Base-by-base conservation (phyloP, 2,329 filamentous ascomycete genomes). In the Arachnopeziza araneosa region DNA sequence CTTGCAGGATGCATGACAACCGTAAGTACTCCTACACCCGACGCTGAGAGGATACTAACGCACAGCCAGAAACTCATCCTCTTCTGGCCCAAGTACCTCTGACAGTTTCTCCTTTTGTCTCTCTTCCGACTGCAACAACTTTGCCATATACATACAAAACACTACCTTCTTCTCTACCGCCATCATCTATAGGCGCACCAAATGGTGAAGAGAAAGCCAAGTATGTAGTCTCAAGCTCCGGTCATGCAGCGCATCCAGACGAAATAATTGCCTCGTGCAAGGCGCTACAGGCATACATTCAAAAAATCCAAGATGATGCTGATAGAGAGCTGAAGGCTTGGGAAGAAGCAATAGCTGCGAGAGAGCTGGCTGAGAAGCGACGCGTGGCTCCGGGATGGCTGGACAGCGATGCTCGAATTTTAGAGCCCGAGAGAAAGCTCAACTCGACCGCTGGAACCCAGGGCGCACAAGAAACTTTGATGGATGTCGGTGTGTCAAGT, bases 121-220 rank as follows among this genome's bases (percentile, higher is more conserved):
- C 88, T 62, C 87, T 99, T 32, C 95, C 95, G 12, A 88, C 90
- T 30, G 89, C 93, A 24, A 90, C 93, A 22, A 96, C 93, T 0
- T 85, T 99, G 8, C 93, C 95, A 24, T 98, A 98, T 79, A 96
- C 91, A 68, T 98, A 97, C 82, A 93, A 93, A 73, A 83, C 86
- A 12, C 88, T 98, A 71, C 91, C 93, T 0, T 93, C 91, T 0
- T 89, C 91, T 1, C 84, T 98, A 0, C 93, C 95, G 0, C 85
- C 85, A 1, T 89, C 90, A 1, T 81, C 85, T 36, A 83, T 85
- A 8, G 80, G 81, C 60, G 77, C 82, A 60, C 72, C 78, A 21
- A 24, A 68, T 60, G 70, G 63, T 65, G 67, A 69, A n/a, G 69
- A 75, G n/a, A 88, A 84, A 66, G 81, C 80, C 30, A 83, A 82